Evolutionary conservation across 805 yeast species (phyloP), one percentile per base, ranked within the genome.

Genomic region (Wickerhamomyces subpelliculosus): DNA sequence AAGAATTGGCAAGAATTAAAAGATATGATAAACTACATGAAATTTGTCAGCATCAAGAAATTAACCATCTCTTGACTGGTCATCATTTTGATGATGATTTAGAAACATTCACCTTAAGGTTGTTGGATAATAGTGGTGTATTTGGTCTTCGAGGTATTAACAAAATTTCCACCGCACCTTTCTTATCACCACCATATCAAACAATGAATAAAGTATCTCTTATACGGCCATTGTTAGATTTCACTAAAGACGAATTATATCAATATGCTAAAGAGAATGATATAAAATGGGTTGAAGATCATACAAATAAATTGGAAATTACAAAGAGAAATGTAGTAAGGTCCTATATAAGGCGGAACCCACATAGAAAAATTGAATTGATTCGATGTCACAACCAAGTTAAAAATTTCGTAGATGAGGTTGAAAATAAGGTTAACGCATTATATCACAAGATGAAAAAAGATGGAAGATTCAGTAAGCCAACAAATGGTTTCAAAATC

Each of bases 71-170:
- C 5, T 54, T 78, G 18, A 60, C 78, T 29, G 95, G 83, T 1
- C 95, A 85, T 48, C 84, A 78, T 46, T 49, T 64, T 34, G 77
- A 84, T 49, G 95, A 85, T 54, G 87, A 82, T 49, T 38, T 80
- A 12, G 95, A 85, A 50, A 81, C 90, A 0, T 78, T 72, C 43
- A 43, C 80, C 18, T 67, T 78, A 52, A 56, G 94, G 26, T 60
- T 82, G 36, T 37, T 61, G 2, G 38, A 56, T 1, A 67, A 70
- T 22, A 68, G 75, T 27, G 60, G 73, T 0, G 38, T 72, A n/a
- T 64, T 68, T 55, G 94, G 94, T 0, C 61, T 82, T 8, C 63
- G 67, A 1, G 83, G 86, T 0, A 78, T 82, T 66, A 51, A 49
- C 27, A 46, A 51, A 3, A 23, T 39, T 26, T 27, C 51, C 5